Base-by-base conservation (phyloP, 148 eudicot species). In the Dysphania ambrosioides region DNA sequence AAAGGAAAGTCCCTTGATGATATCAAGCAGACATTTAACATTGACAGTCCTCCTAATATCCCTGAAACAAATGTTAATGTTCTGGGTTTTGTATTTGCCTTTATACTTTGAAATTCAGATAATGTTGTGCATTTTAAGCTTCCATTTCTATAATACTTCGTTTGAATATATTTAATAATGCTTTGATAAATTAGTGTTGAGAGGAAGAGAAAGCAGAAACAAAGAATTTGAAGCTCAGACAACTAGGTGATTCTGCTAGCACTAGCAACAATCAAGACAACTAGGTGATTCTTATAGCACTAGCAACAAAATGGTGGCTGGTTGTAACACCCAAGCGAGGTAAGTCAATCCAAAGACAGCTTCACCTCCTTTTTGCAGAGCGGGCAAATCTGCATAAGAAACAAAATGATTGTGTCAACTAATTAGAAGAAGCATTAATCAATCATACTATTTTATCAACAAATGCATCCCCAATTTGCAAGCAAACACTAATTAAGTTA, bases 321-420 rank as follows among this genome's bases (percentile, higher is more conserved):
- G 72, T 44, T 64, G 66, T 30, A 24, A 23, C 11, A n/a, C 26
- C 10, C 38, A 1, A 64, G 38, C 42, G 0, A n/a, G 18, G 24
- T 63, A 38, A 26, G 21, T 27, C 71, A 76, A 38, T 70, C 72
- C 63, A 16, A 38, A 23, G 62, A 77, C 29, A 34, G 51, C 27
- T 13, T 68, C 62, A 88, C 83, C 75, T 88, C 90, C 72, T 77
- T 74, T 61, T 86, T 78, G 86, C 92, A 88, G 74, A 88, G 67
- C 6, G 92, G 92, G 81, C 92, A 88, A 65, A 60, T 78, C 92
- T 88, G 87, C 8, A 59, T 35, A 4, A 55, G 10, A 68, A 27
- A 68, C 5, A 16, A 30, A 56, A 41, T 0, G 30, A 3, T 21
- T 66, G 13, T 23, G 30, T 66, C 70, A 66, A 2, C 8, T 64